Conservation (phyloP, 257 asterid genomes). For the Solanum arcanum region DNA sequence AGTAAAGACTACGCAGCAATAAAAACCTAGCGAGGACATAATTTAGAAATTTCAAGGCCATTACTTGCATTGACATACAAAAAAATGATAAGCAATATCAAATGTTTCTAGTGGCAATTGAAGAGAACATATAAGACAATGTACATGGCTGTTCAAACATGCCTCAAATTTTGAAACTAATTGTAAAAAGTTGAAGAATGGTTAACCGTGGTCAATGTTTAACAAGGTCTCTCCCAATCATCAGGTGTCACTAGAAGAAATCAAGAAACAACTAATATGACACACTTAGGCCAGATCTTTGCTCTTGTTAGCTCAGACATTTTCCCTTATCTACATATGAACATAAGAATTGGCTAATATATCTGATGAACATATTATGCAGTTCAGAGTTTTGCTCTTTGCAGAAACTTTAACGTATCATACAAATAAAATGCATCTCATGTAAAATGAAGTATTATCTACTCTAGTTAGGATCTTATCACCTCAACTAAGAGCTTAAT, state of each 20-base stretch:
- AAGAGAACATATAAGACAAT: neutral
- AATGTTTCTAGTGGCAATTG: neutral
- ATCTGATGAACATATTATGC: neutral
- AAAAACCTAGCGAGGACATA: neutral
- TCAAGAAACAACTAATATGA: neutral
- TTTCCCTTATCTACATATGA: neutral
- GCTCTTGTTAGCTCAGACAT: neutral
- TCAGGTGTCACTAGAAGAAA: neutral
- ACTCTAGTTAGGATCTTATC: neutral
- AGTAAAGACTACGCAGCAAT: neutral
- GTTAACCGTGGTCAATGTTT: neutral
- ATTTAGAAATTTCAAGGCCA: neutral
- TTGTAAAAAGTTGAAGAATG: neutral
- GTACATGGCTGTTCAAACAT: neutral
- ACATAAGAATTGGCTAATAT: neutral
- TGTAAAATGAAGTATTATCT: neutral
- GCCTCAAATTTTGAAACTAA: neutral
- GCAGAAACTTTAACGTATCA: neutral
- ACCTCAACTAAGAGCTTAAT: neutral
- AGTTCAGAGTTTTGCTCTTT: neutral
- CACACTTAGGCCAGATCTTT: neutral
- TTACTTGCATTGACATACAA: neutral
- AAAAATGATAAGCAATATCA: neutral
- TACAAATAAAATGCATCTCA: neutral
- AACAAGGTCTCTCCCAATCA: neutral